Evolutionary conservation across 2,329 filamentous ascomycete genomes (phyloP), one percentile per base, ranked within the genome.

Genomic region (Akanthomyces muscarius): DNA sequence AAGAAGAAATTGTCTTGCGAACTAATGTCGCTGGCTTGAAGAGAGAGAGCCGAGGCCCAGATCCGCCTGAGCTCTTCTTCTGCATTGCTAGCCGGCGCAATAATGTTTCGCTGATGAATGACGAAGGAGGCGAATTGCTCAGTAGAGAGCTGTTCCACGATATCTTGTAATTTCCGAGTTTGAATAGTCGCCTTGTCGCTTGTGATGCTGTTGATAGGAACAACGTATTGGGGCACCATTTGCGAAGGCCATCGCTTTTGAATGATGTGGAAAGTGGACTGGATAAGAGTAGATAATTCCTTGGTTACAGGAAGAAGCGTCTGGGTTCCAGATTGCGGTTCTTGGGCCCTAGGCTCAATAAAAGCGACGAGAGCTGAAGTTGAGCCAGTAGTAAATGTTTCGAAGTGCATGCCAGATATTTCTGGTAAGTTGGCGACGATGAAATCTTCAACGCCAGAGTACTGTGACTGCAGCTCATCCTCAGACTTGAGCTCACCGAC

Each of bases 1-100:
- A 66, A 65, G n/a, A 78, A 71, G 57, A 80, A 79, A 47, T 73
- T 71, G 48, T 71, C 68, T 18, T 73, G 69, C 0, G 70, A 60
- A 0, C 71, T 68, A 25, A 76, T 68, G 3, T 73, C 66, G 0
- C 68, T 68, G 0, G 70, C 64, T 0, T 72, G 63, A 2, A 78
- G 63, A 52, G 77, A 75, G 6, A 83, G 71, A 0, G 80, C 72
- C n/a, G 73, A 69, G 0, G 75, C 72, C 74, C 78, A 81, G 18
- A 80, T 72, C 1, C 53, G 28, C 4, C 65, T 66, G 62, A 68
- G 68, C 28, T 64, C 57, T 7, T 30, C 18, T 53, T 53, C 51
- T 5, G 13, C 51, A 2, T 7, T 41, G 33, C n/a, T 53, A 5
- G 51, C 5, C 5, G 51, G 30, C 7, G 33, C 33, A 13, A 41